Percentiles rank a stretch among this genome's conserved stretches.
Conservation (phyloP, 2,329 filamentous ascomycete species). For the Phialophora macrospora region DNA sequence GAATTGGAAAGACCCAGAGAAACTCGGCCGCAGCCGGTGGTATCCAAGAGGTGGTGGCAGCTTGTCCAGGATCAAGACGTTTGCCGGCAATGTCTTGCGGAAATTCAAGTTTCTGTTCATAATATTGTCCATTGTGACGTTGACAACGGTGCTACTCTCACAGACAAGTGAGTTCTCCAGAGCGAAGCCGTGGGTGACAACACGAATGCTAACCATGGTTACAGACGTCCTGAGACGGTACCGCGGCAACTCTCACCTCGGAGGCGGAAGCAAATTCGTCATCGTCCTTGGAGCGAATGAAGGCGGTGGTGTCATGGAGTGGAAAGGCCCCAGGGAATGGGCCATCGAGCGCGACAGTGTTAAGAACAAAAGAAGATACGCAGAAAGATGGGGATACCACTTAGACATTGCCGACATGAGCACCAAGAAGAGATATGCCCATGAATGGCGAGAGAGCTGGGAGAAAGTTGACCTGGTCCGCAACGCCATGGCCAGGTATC, state of each 20-base stretch:
- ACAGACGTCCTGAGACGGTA: conserved; percentile 65
- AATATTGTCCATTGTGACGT: conserved; percentile 44
- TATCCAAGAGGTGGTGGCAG: conserved; percentile 47
- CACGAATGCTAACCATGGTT: conserved; percentile 31
- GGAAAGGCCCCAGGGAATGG: conserved; percentile 97
- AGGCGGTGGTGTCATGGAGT: conserved; percentile 97
- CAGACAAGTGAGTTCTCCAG: conserved; percentile 33
- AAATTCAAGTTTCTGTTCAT: conserved; percentile 66
- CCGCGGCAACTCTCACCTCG: conserved; percentile 72
- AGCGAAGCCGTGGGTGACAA: not conserved
- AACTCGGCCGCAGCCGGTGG: conserved; percentile 67
- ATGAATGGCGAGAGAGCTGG: conserved; percentile 99
- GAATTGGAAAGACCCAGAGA: conserved; percentile 77
- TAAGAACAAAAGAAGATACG: conserved; percentile 91
- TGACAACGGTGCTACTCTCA: conserved; percentile 36
- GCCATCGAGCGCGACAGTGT: conserved; percentile 96
- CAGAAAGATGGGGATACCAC: conserved; percentile 86
- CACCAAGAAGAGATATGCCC: conserved; percentile 96
- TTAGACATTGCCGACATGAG: conserved; percentile 98
- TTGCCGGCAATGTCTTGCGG: conserved; percentile 61
- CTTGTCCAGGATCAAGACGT: conserved; percentile 44
- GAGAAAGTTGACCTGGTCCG: conserved; percentile 96
- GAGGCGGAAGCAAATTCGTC: conserved; percentile 88
- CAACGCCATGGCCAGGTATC: conserved; percentile 88
- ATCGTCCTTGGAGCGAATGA: conserved; percentile 92